Conservation (phyloP, 225 moss, liverwort and hornwort species). For the Physcomitrium patens region DNA sequence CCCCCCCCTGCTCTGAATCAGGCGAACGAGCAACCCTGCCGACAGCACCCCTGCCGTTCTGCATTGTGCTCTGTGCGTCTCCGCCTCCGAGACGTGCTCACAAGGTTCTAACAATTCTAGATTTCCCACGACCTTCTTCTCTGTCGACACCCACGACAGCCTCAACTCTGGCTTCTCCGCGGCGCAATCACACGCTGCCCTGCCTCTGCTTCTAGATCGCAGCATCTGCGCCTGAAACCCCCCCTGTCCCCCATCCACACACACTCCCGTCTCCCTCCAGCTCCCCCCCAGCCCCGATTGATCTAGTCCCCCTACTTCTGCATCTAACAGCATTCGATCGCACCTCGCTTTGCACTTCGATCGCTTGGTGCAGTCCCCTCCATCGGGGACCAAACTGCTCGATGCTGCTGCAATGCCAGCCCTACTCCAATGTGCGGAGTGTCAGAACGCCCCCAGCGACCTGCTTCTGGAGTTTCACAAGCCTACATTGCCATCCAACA, state of each 20-base stretch:
- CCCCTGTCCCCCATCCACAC: too few relatives aligned
- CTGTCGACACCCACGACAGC: not conserved
- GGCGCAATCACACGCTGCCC: not conserved
- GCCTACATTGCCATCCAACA: too few relatives aligned
- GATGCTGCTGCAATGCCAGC: not conserved
- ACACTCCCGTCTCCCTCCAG: too few relatives aligned
- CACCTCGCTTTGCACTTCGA: not conserved
- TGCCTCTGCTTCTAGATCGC: not conserved
- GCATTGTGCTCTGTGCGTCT: not conserved
- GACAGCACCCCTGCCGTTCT: not conserved
- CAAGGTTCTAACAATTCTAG: not conserved
- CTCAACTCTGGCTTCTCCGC: not conserved
- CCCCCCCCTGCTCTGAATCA: slow-evolving; percentile 9
- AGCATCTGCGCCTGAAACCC: too few relatives aligned
- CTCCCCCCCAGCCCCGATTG: not conserved
- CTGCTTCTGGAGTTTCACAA: too few relatives aligned
- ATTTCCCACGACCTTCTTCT: not conserved
- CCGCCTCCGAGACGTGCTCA: not conserved
- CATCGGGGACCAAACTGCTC: not conserved
- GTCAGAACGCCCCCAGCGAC: not conserved
- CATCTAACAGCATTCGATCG: not conserved
- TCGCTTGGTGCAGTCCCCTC: not conserved
- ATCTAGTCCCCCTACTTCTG: not conserved
- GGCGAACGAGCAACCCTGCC: not conserved
- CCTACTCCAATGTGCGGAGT: too few relatives aligned